Evolutionary conservation across 2,329 filamentous ascomycete genomes (phyloP), one percentile per base, ranked within the genome.

Genomic region (Teratosphaeria gauchensis): DNA sequence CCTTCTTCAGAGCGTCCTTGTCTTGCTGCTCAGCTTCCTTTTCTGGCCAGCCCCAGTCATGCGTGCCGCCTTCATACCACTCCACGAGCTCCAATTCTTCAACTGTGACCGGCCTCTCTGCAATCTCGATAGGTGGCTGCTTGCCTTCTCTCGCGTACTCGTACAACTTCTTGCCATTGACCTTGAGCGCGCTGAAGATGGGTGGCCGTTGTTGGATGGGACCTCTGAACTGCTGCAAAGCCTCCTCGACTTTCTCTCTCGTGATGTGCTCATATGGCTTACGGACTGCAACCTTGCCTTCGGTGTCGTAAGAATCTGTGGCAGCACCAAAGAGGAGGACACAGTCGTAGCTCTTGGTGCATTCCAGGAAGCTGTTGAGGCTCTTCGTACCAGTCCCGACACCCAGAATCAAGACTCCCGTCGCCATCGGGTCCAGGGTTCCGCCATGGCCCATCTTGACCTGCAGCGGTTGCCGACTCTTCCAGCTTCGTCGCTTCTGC

Each of bases 361-460:
- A 96, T 57, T 84, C 81, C 1, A 97, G 80, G 72, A 96, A 97
- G 38, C 84, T 78, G 48, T 83, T 78, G 1, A 99, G 81, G 14
- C 82, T 78, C 74, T 97, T 99, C 58, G 94, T 99, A 46, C 90
- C 94, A 60, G 82, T 85, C 38, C 92, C 94, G 56, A 96, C 81
- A 58, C 92, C 94, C 6, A 94, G 80, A 63, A 97, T 91, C 55
- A 99, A 82, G 28, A 99, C 89, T 53, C 94, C 94, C 1, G 92
- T 96, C 8, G 94, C 94, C 68, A 96, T 82, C 30, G 94, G 94
- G 70, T 99, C 94, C 19, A 99, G 82, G 1, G 94, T 99, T 51
- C 94, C 94, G 61, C 94, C 94, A 76, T 99, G 94, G 35, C 94
- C 94, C 69, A 97, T 89, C 78, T 97, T 99, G 66, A 97, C 87